Conservation (phyloP, 192 early-diverging fungal species). For the Spinellus fusiger region DNA sequence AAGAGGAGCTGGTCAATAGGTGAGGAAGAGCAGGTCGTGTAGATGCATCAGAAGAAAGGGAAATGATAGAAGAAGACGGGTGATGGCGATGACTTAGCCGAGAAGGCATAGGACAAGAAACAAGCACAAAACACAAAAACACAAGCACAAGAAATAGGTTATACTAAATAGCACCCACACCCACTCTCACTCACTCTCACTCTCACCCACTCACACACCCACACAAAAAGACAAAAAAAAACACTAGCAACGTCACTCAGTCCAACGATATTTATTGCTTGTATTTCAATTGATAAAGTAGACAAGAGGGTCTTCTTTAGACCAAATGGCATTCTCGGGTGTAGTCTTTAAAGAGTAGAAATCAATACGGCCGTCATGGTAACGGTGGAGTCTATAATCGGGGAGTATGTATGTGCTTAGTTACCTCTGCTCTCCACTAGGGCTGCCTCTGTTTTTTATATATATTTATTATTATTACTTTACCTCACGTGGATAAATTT, state of each 20-base stretch:
- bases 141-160: neutral
- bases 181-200: too few relatives aligned
- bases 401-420: neutral
- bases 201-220: too few relatives aligned
- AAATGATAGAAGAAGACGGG: constrained; percentile 5
- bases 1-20: constrained; percentile 17
- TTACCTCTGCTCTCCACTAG: neutral
- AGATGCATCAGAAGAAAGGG: constrained; percentile 15
- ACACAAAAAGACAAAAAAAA: neutral
- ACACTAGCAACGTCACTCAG: neutral
- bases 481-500: constrained; percentile 50
- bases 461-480: neutral
- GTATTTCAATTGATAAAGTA: constrained; percentile 44
- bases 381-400: constrained; percentile 36
- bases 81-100: constrained; percentile 23
- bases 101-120: neutral
- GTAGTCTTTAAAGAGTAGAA: constrained; percentile 47
- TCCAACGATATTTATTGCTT: neutral
- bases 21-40: constrained; percentile 22
- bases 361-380: constrained; percentile 26
- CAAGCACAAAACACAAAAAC: neutral
- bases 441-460: neutral
- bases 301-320: constrained; percentile 37
- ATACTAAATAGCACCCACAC: too few relatives aligned
- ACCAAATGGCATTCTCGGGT: constrained; percentile 48